phyloP scores from a whole-genome alignment of 192 early-diverging fungal genomes.

The Diversispora eburnea region DNA sequence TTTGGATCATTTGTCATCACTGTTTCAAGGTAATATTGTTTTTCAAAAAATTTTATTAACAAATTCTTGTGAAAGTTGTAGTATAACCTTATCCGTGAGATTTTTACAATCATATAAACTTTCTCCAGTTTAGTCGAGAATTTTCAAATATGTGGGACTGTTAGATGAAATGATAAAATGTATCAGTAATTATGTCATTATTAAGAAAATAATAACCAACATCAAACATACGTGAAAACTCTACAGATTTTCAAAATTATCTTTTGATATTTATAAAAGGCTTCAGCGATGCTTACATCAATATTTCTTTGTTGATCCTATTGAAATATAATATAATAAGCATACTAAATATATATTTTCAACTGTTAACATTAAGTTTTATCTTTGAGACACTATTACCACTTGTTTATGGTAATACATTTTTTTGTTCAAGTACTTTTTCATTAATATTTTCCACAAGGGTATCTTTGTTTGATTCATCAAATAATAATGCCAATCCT shows the following conservation, averaged over 20 bases:
- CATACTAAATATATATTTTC: constrained; percentile 10
- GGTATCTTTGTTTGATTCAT: constrained; percentile 17
- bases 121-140: constrained; percentile 20
- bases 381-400: constrained; percentile 11
- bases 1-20: too few species aligned
- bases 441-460: constrained; percentile 20
- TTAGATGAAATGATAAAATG: constrained; percentile 16
- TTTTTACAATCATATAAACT: constrained; percentile 24
- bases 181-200: constrained; percentile 12
- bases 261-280: constrained; percentile 11
- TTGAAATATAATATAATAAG: constrained; percentile 20
- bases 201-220: constrained; percentile 7
- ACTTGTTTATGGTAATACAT: constrained; percentile 7
- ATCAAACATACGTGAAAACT: constrained; percentile 18
- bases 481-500: constrained; percentile 13
- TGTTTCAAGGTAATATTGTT: too few species aligned
- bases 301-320: constrained; percentile 15
- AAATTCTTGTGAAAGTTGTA: constrained; percentile 23
- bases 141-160: constrained; percentile 15
- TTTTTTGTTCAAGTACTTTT: constrained; percentile 24
- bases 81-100: not conserved
- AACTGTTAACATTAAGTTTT: constrained; percentile 24
- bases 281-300: constrained; percentile 2
- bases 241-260: constrained; percentile 16
- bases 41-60: constrained; percentile 11